phyloP scores from a whole-genome alignment of 106 monocot genomes.

The Acorus gramineus region DNA sequence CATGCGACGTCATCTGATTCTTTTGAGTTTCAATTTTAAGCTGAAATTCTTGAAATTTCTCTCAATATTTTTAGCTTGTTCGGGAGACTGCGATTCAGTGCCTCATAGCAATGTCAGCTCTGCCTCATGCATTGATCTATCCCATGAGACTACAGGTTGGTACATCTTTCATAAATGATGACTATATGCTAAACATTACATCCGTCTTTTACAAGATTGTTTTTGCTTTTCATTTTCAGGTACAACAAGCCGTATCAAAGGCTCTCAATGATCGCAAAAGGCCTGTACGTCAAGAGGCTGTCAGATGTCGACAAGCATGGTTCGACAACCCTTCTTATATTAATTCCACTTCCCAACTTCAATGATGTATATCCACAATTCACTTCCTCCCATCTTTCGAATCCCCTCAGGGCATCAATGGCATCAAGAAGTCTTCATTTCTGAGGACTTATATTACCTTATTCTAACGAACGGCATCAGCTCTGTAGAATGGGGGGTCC shows the following conservation, averaged over 20 bases:
- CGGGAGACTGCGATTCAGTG: conserved; percentile 87
- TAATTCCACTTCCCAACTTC: not conserved
- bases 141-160: conserved; percentile 72
- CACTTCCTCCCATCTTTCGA: too few relatives aligned
- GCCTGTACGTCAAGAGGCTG: conserved; percentile 77
- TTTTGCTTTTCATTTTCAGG: conserved; percentile 28
- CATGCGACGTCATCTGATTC: not conserved
- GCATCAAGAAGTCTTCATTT: conserved; percentile 13
- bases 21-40: not conserved
- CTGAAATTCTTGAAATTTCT: not conserved
- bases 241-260: conserved; percentile 43
- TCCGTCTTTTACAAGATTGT: not conserved
- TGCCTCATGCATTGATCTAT: conserved; percentile 86
- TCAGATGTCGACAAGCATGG: conserved; percentile 83
- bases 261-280: conserved; percentile 76
- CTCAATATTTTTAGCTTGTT: conserved; percentile 43
- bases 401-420: conserved; percentile 7
- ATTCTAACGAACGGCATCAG: too few relatives aligned
- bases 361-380: too few relatives aligned
- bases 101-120: conserved; percentile 55
- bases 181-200: not conserved
- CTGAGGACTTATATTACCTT: not conserved
- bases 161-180: conserved; percentile 4
- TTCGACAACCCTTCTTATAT: conserved; percentile 10
- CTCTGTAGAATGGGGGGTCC: too few relatives aligned